Percentiles rank a stretch among this genome's conserved stretches.
phyloP scores from a whole-genome alignment of 352 stramenopile genomes.

The Globisporangium splendens region DNA sequence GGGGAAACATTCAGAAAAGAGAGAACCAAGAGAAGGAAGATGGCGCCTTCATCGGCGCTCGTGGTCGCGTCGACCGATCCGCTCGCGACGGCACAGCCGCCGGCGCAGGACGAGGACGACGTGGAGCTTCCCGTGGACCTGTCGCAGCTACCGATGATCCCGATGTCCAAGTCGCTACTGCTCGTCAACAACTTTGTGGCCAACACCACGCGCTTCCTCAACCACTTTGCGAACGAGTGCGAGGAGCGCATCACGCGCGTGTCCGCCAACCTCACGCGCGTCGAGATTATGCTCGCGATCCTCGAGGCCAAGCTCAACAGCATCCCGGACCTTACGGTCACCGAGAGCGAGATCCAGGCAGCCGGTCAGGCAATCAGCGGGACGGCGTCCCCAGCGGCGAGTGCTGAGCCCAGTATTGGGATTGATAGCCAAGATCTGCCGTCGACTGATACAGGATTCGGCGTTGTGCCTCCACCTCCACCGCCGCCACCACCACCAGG shows the following conservation, averaged over 20 bases:
- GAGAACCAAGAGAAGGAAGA: not conserved
- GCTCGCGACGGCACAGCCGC: conserved; percentile 11
- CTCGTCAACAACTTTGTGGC: conserved; percentile 86
- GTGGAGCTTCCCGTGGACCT: conserved; percentile 74
- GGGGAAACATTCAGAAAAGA: not conserved
- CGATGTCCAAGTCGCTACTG: conserved; percentile 72
- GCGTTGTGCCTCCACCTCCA: conserved; percentile 36
- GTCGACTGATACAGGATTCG: conserved; percentile 31
- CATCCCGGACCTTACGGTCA: conserved; percentile 74
- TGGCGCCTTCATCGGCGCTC: conserved; percentile 53
- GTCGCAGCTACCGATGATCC: conserved; percentile 70
- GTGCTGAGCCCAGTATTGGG: conserved; percentile 21
- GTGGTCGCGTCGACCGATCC: conserved; percentile 30
- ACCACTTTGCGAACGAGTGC: conserved; percentile 82
- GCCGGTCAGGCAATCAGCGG: conserved; percentile 26
- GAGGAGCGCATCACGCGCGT: conserved; percentile 75
- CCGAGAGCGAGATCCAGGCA: conserved; percentile 52
- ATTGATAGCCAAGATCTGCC: conserved; percentile 70
- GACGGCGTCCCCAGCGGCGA: conserved; percentile 7
- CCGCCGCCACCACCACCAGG: conserved; percentile 28
- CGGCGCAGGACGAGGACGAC: conserved; percentile 35
- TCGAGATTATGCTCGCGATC: conserved; percentile 83
- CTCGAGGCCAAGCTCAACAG: conserved; percentile 84
- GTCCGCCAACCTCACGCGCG: conserved; percentile 67
- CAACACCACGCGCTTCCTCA: conserved; percentile 85